These are phyloP conservation scores for Ampelomyces quisqualis DNA, from an alignment of 2,329 filamentous ascomycete genomes.

Conservation along the genomic window DNA sequence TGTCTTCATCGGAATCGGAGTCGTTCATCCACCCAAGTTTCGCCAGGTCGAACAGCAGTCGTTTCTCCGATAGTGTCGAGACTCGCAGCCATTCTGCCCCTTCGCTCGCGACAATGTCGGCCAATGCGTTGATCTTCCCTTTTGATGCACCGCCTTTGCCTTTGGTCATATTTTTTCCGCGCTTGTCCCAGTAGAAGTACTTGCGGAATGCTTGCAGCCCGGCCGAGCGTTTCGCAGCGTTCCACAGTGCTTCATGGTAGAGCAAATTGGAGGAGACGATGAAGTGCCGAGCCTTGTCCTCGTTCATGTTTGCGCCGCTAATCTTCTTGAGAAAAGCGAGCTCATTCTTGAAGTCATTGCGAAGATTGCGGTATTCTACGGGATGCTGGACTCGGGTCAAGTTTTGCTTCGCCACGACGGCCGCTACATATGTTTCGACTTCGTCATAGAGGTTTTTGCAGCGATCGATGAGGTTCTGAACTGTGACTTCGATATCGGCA, in stretches of 20 bases:
- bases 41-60: slow-evolving; percentile 67
- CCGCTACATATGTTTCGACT: slow-evolving; percentile 45
- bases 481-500: slow-evolving; percentile 25
- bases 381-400: slow-evolving; percentile 38
- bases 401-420: slow-evolving; percentile 36
- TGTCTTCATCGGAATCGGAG: slow-evolving; percentile 49
- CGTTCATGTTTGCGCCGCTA: slow-evolving; percentile 21
- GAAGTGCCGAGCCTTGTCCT: slow-evolving; percentile 51
- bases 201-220: slow-evolving; percentile 58
- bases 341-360: slow-evolving; percentile 41
- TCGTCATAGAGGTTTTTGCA: slow-evolving; percentile 45
- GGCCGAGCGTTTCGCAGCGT: slow-evolving; percentile 58
- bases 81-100: slow-evolving; percentile 69
- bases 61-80: slow-evolving; percentile 63
- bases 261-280: slow-evolving; percentile 66
- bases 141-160: slow-evolving; percentile 43
- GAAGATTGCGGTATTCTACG: slow-evolving; percentile 38
- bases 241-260: slow-evolving; percentile 66
- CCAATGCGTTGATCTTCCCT: slow-evolving; percentile 55
- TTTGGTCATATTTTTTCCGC: slow-evolving; percentile 28
- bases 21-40: slow-evolving; percentile 63
- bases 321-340: slow-evolving; percentile 38
- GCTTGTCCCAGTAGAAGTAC: slow-evolving; percentile 39
- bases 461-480: slow-evolving; percentile 40
- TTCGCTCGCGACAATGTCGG: slow-evolving; percentile 65